These are phyloP conservation scores for Begonia peltatifolia DNA, from an alignment of 306 rosid species.

Conservation along the genomic window DNA sequence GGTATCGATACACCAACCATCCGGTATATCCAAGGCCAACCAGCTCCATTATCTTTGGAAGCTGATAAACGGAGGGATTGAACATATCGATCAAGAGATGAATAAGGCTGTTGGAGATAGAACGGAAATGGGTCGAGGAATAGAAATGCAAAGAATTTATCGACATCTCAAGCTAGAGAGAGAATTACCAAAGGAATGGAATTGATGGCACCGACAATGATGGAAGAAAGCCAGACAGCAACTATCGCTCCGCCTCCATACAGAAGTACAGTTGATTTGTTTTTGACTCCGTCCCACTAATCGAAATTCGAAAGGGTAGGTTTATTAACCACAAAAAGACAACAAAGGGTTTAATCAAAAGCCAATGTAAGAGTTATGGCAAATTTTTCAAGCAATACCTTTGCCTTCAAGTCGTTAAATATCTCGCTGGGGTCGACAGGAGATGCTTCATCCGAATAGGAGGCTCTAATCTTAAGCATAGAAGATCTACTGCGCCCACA, in stretches of 20 bases:
- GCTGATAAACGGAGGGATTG: constrained; percentile 27
- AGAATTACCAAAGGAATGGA: constrained; percentile 79
- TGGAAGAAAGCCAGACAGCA: constrained; percentile 84
- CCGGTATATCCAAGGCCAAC: constrained; percentile 98
- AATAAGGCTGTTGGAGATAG: not conserved
- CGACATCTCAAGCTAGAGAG: not conserved
- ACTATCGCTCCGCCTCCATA: constrained; percentile 93
- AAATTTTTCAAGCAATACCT: constrained; percentile 23
- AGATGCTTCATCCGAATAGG: constrained; percentile 80
- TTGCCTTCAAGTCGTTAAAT: constrained; percentile 76
- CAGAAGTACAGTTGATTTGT: constrained; percentile 82
- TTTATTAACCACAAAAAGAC: constrained; percentile 6
- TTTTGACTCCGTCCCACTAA: constrained; percentile 97
- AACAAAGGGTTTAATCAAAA: constrained; percentile 4
- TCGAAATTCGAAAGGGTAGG: not conserved
- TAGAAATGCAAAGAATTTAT: no score
- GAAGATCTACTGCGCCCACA: constrained; percentile 21
- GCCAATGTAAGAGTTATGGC: not conserved
- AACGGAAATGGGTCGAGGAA: not conserved
- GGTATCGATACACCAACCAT: constrained; percentile 99
- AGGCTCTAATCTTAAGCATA: constrained; percentile 53
- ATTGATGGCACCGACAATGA: constrained; percentile 72
- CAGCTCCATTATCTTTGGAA: constrained; percentile 90
- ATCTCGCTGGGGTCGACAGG: constrained; percentile 53
- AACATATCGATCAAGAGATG: not conserved